Evolutionary conservation across 352 stramenopile species (phyloP), one percentile per base, ranked within the genome.

Genomic region (Elongisporangium senticosum): DNA sequence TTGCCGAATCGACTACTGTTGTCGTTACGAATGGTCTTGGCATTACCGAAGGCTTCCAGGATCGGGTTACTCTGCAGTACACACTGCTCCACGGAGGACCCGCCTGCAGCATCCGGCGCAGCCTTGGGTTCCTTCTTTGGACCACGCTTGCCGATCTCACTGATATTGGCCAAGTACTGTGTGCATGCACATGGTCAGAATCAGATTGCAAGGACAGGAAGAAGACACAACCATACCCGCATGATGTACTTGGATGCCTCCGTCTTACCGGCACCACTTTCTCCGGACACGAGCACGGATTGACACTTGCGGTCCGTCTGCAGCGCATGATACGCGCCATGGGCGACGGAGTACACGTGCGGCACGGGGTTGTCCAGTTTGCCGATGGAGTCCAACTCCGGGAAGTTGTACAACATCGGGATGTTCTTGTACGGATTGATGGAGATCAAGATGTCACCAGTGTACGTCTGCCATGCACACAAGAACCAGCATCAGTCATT

Each of bases 371-470:
- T 93, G 52, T 96, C 83, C 20, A 93, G 67, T 60, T 93, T 94
- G 22, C 78, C 83, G 57, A 94, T 88, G 15, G 81, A 90, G 57
- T 91, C 84, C n/a, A 96, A 69, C 55, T 96, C 87, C 4, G 85
- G 85, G 51, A 96, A 91, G 69, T 95, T 95, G 73, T 97, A 97
- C 20, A 96, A 74, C 75, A 95, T 88, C 53, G 86, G 82, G 55
- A 97, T 94, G 69, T 93, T 92, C 81, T 98, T 97, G 87, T 98
- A 98, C 55, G 95, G 95, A 70, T 98, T 98, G 60, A 98, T 96
- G 39, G 90, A 97, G 74, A 98, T 98, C 43, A 98, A 72, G 19
- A 98, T 96, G 58, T 98, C 93, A 23, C 91, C 90, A 39, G 90
- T 97, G 63, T 96, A 98, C 37, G 95, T 98, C 75, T 93, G 63